Base-by-base conservation (phyloP, 2,329 filamentous ascomycete species). In the Phaeophleospora eucalypticola region DNA sequence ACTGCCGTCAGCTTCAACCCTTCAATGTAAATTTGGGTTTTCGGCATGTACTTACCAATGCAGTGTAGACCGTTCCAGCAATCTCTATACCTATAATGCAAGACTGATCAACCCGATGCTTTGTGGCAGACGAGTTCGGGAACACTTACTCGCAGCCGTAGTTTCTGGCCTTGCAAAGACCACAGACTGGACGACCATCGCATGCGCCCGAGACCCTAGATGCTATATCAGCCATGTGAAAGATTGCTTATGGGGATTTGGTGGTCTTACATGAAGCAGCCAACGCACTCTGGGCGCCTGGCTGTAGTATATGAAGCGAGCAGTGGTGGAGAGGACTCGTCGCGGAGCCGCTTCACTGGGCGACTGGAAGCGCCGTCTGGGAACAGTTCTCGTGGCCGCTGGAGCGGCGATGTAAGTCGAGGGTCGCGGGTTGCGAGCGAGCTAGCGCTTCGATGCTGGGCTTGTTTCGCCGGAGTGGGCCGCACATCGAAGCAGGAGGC, bases 91-190 rank as follows among this genome's bases (percentile, higher is more conserved):
- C 24, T 29, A 12, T 29, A 12, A 29, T n/a, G n/a, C n/a, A n/a
- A n/a, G n/a, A n/a, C n/a, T n/a, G n/a, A n/a, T n/a, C n/a, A n/a
- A n/a, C n/a, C n/a, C n/a, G n/a, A n/a, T n/a, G n/a, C n/a, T n/a
- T n/a, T n/a, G n/a, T n/a, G n/a, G n/a, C n/a, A n/a, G n/a, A n/a
- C n/a, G n/a, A n/a, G n/a, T n/a, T n/a, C n/a, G n/a, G n/a, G n/a
- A 29, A 29, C 7, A 29, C 24, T 29, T 12, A 29, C 39, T 47
- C 45, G 39, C 45, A 47, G 14, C 45, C 38, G 43, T 47, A 47
- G 19, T 20, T 12, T 14, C 45, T 27, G 33, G 32, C 39, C 16
- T 19, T 18, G 12, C 45, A 47, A 14, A 37, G 34, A 16, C 39
- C 37, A 21, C 45, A 47, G 12, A 29, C 45, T 2, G 40, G 17